Conservation (phyloP, 345 rosid genomes). For the Arabidopsis suecica region DNA sequence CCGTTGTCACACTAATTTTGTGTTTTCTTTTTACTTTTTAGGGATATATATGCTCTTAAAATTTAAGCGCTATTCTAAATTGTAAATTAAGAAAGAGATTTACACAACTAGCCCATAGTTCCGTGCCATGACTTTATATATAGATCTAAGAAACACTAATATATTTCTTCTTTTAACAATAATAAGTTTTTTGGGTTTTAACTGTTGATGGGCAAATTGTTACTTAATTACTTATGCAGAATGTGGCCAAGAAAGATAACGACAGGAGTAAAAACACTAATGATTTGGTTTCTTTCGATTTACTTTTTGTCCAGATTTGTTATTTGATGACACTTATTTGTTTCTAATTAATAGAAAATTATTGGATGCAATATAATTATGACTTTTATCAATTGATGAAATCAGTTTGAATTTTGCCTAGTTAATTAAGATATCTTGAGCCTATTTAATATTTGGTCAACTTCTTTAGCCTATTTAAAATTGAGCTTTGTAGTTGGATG, state of each 20-base stretch:
- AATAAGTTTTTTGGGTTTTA: neutral
- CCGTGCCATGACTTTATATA: neutral
- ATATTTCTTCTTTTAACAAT: neutral
- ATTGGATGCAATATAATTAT: neutral
- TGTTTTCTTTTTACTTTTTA: neutral
- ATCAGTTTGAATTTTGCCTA: neutral
- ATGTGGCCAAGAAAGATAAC: neutral
- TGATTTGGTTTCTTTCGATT: slow-evolving; percentile 9
- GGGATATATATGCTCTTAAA: neutral
- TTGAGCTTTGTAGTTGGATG: neutral
- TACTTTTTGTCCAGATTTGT: neutral
- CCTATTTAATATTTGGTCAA: neutral
- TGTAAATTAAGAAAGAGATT: neutral
- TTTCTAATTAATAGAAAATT: neutral
- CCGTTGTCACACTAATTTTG: slow-evolving; percentile 32
- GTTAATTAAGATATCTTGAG: neutral
- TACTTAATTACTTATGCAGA: neutral
- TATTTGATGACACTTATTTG: neutral
- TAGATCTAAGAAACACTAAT: neutral
- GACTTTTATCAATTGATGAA: neutral
- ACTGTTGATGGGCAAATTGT: neutral
- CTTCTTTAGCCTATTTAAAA: neutral
- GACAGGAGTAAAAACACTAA: slow-evolving; percentile 6
- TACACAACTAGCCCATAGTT: slow-evolving; percentile 4
- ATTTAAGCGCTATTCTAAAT: slow-evolving; percentile 13